Percentiles rank a stretch among this genome's conserved stretches.
phyloP scores from a whole-genome alignment of 2,329 filamentous ascomycete genomes.

The Dothideomycetes sp. region DNA sequence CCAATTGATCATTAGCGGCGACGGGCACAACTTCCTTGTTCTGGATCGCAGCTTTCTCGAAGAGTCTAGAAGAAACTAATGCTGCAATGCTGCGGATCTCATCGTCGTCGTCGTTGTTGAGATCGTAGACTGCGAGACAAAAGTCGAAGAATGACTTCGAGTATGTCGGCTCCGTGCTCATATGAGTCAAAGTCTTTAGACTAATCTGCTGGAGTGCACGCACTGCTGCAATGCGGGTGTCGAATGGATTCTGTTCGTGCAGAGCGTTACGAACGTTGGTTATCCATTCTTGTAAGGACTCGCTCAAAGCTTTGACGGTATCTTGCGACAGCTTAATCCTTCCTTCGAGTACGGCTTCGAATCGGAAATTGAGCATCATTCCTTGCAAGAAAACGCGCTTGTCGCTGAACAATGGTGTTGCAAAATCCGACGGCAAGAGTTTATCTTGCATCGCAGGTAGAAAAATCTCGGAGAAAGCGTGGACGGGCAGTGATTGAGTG shows the following conservation, averaged over 20 bases:
- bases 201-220: constrained; percentile 18
- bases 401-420: constrained; percentile 1
- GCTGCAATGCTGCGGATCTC: constrained; percentile 66
- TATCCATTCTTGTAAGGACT: background rate
- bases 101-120: constrained; percentile 83
- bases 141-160: constrained; percentile 39
- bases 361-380: constrained; percentile 5
- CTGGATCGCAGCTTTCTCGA: constrained; percentile 15
- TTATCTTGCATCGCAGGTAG: background rate
- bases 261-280: constrained; percentile 15
- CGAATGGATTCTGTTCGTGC: constrained; percentile 16
- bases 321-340: background rate
- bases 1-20: constrained; percentile 36
- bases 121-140: constrained; percentile 61
- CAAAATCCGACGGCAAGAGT: background rate
- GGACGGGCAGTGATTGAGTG: no score
- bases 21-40: constrained; percentile 36
- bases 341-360: no score
- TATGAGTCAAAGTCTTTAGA: background rate
- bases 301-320: background rate
- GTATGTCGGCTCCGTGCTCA: background rate
- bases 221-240: constrained; percentile 23
- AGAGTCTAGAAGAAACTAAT: constrained; percentile 36
- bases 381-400: constrained; percentile 7
- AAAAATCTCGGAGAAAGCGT: constrained; percentile 1